These are phyloP conservation scores for cucumber (Cucumis sativus) DNA, from an alignment of 306 rosid species.

Conservation along the genomic window Cucumber_9930_V3 NC_026660.2:17723001-17723500, in stretches of 20 bases:
- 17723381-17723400: slow-evolving; percentile 24
- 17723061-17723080: background rate
- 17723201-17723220: background rate
- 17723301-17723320: slow-evolving; percentile 26
- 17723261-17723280: background rate
- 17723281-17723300: slow-evolving; percentile 11
- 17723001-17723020: background rate
- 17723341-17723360: slow-evolving; percentile 17
- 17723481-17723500: background rate
- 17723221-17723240: background rate
- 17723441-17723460: slow-evolving; percentile 22
- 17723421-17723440: slow-evolving; percentile 29
- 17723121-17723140: background rate
- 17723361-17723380: slow-evolving; percentile 18
- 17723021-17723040: background rate
- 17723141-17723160: background rate
- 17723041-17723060: background rate
- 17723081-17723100: slow-evolving; percentile 1
- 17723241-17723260: background rate
- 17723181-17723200: background rate
- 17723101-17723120: background rate
- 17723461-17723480: slow-evolving; percentile 5
- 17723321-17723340: slow-evolving; percentile 22
- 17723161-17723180: background rate
- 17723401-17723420: slow-evolving; percentile 44